Evolutionary conservation across 805 yeast species (phyloP).

Genomic region (Saccharomycopsis microspora): DNA sequence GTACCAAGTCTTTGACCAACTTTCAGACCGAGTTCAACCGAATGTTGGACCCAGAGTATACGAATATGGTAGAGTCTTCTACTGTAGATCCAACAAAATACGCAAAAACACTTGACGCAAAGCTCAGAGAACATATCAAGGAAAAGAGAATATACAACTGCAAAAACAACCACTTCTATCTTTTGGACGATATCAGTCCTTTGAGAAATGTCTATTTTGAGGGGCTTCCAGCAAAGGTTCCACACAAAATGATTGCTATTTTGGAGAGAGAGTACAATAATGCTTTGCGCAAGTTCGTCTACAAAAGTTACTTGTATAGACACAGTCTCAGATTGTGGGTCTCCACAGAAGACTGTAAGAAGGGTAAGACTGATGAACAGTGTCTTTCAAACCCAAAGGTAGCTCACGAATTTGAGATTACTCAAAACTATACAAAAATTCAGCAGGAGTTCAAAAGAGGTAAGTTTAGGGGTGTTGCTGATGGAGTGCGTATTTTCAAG

Average conservation of each 20-base stretch:
- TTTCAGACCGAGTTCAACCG: slow-evolving; percentile 6
- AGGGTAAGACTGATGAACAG: background rate
- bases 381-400: background rate
- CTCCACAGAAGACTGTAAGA: slow-evolving; percentile 5
- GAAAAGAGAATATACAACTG: slow-evolving; percentile 34
- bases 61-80: background rate
- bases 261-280: slow-evolving; percentile 8
- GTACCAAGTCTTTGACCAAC: background rate
- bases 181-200: slow-evolving; percentile 38
- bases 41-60: slow-evolving; percentile 5
- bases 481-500: background rate
- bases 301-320: slow-evolving; percentile 4
- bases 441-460: too few species aligned
- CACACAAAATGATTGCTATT: slow-evolving; percentile 27
- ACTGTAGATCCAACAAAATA: background rate
- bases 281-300: background rate
- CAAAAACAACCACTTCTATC: slow-evolving; percentile 47
- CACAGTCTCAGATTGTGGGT: slow-evolving; percentile 5
- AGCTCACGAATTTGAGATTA: background rate
- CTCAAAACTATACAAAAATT: slow-evolving; percentile 1
- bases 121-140: slow-evolving; percentile 24
- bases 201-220: slow-evolving; percentile 41
- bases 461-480: too few species aligned
- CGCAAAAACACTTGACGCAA: slow-evolving; percentile 15
- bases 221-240: slow-evolving; percentile 46